Evolutionary conservation across 1,139 yeast genomes (phyloP).

Genomic region (Protomyces pachydermus): DNA sequence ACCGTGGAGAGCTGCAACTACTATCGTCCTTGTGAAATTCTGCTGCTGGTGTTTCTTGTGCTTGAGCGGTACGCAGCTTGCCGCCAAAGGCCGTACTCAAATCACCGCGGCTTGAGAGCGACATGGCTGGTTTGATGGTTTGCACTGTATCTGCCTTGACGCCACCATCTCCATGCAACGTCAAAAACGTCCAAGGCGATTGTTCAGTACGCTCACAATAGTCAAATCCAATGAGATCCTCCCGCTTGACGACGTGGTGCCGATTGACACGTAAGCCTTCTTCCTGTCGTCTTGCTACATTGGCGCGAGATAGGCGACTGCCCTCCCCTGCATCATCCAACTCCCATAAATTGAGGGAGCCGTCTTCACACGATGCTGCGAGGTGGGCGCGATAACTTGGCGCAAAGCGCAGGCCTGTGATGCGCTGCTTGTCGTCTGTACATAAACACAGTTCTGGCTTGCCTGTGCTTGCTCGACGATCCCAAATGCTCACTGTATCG

Average conservation of each 20-base stretch:
- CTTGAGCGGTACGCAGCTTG: background rate
- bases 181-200: background rate
- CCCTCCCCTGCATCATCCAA: background rate
- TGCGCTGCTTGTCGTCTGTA: constrained; percentile 88
- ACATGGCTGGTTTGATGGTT: background rate
- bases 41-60: background rate
- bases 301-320: background rate
- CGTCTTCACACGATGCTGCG: constrained; percentile 5
- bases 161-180: background rate
- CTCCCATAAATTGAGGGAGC: constrained; percentile 8
- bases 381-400: constrained; percentile 5
- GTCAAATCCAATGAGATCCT: background rate
- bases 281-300: background rate
- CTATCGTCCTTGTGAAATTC: background rate
- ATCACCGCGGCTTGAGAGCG: background rate
- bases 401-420: constrained; percentile 64
- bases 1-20: background rate
- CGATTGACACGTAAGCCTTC: background rate
- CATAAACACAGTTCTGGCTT: constrained; percentile 74
- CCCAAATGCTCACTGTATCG: constrained; percentile 59
- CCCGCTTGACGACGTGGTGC: background rate
- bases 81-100: background rate
- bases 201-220: background rate
- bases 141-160: background rate
- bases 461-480: constrained; percentile 58